Conservation (phyloP, 495 filamentous ascomycete genomes). For the Aspergillus homomorphus region DNA sequence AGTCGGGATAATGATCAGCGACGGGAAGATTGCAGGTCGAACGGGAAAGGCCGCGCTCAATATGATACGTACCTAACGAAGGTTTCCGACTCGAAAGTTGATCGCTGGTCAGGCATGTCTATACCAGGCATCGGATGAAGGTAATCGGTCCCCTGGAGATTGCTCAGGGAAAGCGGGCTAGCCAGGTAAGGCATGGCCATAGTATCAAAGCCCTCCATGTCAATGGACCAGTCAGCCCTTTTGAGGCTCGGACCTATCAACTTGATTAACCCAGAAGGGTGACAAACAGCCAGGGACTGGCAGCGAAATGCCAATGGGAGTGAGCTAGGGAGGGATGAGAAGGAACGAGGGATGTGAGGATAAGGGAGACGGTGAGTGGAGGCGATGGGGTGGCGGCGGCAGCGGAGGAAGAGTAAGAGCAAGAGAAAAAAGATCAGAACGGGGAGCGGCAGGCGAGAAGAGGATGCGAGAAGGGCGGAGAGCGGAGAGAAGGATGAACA, state of each 20-base stretch:
- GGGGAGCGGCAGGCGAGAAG: neutral
- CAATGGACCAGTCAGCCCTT: constrained; percentile 21
- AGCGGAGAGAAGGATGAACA: neutral
- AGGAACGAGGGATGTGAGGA: constrained; percentile 4
- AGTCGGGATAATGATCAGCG: constrained; percentile 6
- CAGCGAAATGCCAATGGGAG: constrained; percentile 4
- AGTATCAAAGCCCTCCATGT: constrained; percentile 64
- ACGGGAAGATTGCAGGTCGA: neutral
- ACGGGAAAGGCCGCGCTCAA: neutral
- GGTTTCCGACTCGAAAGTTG: constrained; percentile 57
- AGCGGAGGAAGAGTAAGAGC: neutral
- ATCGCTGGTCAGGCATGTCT: constrained; percentile 54
- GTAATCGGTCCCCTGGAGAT: constrained; percentile 53
- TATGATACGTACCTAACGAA: constrained; percentile 52
- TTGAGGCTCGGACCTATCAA: neutral
- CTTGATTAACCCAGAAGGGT: neutral
- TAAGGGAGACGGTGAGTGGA: neutral
- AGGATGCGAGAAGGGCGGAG: constrained; percentile 11
- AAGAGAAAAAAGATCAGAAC: neutral
- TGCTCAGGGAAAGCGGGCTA: constrained; percentile 50
- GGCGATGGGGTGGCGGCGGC: too few relatives aligned
- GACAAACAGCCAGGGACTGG: constrained; percentile 2
- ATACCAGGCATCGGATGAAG: constrained; percentile 50
- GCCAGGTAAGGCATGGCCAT: constrained; percentile 63
- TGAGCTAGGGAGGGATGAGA: constrained; percentile 22